A percentile compares a stretch with the other conserved stretches of the same genome.
phyloP scores from a whole-genome alignment of 768 basidiomycete species.

The Trametes sanguinea region DNA sequence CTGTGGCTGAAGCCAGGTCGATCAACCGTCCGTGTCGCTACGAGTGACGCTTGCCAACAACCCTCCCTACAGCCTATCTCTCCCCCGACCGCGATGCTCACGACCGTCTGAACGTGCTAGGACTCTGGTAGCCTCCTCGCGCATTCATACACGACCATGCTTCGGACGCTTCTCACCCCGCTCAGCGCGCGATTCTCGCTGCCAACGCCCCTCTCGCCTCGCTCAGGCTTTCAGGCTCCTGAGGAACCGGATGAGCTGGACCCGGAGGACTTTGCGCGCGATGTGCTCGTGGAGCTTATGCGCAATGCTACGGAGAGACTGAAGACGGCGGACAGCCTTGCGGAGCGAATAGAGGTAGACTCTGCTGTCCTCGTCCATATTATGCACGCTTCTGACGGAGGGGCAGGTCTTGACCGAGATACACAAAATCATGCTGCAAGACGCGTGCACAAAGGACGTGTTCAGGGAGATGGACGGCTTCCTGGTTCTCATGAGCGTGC shows the following conservation, averaged over 20 bases:
- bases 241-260: conserved; percentile 36
- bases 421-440: conserved; percentile 65
- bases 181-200: conserved; percentile 37
- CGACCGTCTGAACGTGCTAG: conserved; percentile 12
- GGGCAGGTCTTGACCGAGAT: conserved; percentile 65
- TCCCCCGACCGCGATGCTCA: conserved; percentile 8
- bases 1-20: conserved; percentile 11
- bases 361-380: neutral
- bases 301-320: conserved; percentile 68
- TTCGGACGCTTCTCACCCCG: conserved; percentile 38
- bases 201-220: conserved; percentile 21
- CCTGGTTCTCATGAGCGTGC: conserved; percentile 67
- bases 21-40: conserved; percentile 3
- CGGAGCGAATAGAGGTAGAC: conserved; percentile 56
- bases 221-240: conserved; percentile 2
- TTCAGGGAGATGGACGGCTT: conserved; percentile 86
- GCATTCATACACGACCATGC: conserved; percentile 25
- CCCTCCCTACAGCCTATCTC: neutral
- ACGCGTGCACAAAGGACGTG: conserved; percentile 65
- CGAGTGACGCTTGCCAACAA: neutral
- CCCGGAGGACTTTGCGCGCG: conserved; percentile 74
- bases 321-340: conserved; percentile 53
- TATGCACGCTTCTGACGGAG: neutral
- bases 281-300: conserved; percentile 73
- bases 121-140: conserved; percentile 19